phyloP scores from a whole-genome alignment of 2,329 filamentous ascomycete species.

The Calonectria multiphialidica region DNA sequence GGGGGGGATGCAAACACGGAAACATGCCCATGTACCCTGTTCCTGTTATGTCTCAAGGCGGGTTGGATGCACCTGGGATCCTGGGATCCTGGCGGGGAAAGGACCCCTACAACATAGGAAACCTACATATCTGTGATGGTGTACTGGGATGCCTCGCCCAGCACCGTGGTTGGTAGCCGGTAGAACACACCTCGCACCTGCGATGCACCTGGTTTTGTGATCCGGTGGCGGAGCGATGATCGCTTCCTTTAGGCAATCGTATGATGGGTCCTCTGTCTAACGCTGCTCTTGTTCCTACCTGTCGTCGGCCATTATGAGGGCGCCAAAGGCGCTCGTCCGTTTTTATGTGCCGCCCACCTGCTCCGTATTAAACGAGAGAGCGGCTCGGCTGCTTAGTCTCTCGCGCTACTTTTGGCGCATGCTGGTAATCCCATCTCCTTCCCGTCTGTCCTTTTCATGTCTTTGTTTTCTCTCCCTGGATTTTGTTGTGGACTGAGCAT shows the following conservation, averaged over 20 bases:
- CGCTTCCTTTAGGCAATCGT: constrained; percentile 10
- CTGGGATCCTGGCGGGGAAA: constrained; percentile 13
- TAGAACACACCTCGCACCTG: neutral
- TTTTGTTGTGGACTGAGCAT: constrained; percentile 14
- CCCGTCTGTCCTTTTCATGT: neutral
- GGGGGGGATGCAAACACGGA: neutral
- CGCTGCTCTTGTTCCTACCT: constrained; percentile 14
- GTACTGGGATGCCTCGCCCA: neutral
- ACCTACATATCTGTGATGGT: neutral
- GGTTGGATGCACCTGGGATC: neutral
- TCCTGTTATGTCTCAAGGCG: constrained; percentile 3
- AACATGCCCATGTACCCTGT: neutral
- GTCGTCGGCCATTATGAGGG: constrained; percentile 22
- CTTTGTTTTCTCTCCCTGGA: neutral
- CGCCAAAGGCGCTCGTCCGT: constrained; percentile 29
- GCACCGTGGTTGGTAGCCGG: constrained; percentile 13
- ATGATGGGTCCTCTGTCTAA: constrained; percentile 15
- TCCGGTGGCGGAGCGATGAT: constrained; percentile 12
- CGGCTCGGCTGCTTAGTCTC: constrained; percentile 20
- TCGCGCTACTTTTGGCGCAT: neutral
- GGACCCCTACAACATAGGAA: neutral
- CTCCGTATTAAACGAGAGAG: constrained; percentile 28
- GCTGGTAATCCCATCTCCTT: neutral
- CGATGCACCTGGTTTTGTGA: constrained; percentile 7
- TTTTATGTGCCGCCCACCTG: constrained; percentile 29